Conservation (phyloP, 768 basidiomycete species). For the Boletus vinaceobasis region DNA sequence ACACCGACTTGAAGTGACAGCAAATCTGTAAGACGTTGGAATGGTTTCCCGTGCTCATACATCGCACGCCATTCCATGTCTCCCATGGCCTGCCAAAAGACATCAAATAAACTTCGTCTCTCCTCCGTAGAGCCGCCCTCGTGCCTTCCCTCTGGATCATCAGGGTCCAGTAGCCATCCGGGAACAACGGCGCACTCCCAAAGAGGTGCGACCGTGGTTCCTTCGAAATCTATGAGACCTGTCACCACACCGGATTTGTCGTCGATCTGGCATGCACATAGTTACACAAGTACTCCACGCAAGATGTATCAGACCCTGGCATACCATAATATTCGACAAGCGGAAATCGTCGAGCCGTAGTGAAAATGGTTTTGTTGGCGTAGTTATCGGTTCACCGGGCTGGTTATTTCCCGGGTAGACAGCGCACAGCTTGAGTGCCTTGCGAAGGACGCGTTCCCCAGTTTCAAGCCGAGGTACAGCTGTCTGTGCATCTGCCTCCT, state of each 20-base stretch:
- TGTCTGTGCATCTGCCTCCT: background rate
- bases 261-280: background rate
- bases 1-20: no score
- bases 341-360: background rate
- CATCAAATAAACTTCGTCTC: no score
- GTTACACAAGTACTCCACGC: background rate
- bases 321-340: conserved; percentile 1
- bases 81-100: no score
- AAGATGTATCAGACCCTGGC: background rate
- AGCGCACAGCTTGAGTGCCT: background rate
- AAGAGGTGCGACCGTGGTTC: background rate
- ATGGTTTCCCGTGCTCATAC: no score
- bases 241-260: background rate
- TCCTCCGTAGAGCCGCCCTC: no score
- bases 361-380: background rate
- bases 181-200: background rate
- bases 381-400: background rate
- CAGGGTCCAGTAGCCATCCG: background rate
- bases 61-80: no score
- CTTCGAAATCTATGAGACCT: background rate
- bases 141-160: no score
- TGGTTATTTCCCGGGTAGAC: background rate
- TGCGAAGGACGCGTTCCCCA: background rate
- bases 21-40: no score
- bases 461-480: background rate